Evolutionary conservation across 2,329 filamentous ascomycete species (phyloP), one percentile per base, ranked within the genome.

Genomic region (Xylaria sp.): DNA sequence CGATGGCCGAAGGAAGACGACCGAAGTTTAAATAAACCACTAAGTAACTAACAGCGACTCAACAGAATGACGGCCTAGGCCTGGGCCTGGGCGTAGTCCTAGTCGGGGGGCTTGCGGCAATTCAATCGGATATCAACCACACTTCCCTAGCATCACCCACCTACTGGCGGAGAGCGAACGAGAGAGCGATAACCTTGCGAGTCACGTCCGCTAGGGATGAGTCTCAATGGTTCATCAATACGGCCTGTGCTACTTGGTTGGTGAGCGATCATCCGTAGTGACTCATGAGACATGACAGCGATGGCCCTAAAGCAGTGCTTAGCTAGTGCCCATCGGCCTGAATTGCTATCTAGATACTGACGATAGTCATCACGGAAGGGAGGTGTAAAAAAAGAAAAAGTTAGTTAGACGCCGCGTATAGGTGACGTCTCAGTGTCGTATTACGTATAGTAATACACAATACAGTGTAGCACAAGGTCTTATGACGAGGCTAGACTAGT

Each of bases 161-260:
- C 45, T 44, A 51, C 38, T 27, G 13, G 13, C 36, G 66, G 56
- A 36, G 59, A 33, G 31, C 55, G 36, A 22, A 47, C n/a, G n/a
- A n/a, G n/a, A n/a, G n/a, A n/a, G n/a, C 22, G 57, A 44, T 54
- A 20, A 53, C 20, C 33, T 44, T 17, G 29, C 67, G 55, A 68
- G 63, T 69, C 66, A 69, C 61, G 61, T 22, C 50, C 29, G 50
- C 15, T 10, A 10, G 27, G 36, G 20, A 38, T 61, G 49, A 65
- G 54, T 45, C 49, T 64, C 45, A 47, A 25, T 2, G 17, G 51
- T 38, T 29, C 17, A n/a, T 25, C 42, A 63, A 50, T 49, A 47
- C 36, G 55, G 63, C 36, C 57, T 54, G 55, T 66, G 47, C 55
- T 53, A 68, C 55, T 49, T 66, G 42, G 38, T 51, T 33, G 15